These are phyloP conservation scores for Moesziomyces antarcticus DNA, from an alignment of 1,284 basidiomycete species.

Conservation along the genomic window DNA sequence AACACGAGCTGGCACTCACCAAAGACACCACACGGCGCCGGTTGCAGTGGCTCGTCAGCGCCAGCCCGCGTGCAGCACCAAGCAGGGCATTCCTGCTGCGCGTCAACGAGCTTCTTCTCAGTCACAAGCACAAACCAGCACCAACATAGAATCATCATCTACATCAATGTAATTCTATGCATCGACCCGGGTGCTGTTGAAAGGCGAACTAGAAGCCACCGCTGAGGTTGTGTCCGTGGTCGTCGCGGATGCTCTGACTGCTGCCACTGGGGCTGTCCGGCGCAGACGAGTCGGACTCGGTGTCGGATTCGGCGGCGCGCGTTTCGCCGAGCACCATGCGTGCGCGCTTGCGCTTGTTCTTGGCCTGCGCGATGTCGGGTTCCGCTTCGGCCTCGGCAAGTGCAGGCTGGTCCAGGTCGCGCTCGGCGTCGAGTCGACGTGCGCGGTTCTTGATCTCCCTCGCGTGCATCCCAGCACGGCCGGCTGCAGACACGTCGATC, in stretches of 20 bases:
- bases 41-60: conserved; percentile 82
- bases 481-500: conserved; percentile 19
- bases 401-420: conserved; percentile 42
- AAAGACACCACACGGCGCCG: conserved; percentile 77
- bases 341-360: conserved; percentile 41
- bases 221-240: conserved; percentile 70
- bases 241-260: conserved; percentile 70
- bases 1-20: conserved; percentile 21
- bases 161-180: background rate
- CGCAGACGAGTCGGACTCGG: conserved; percentile 21
- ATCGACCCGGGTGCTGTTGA: background rate
- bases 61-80: conserved; percentile 78
- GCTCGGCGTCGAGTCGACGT: conserved; percentile 31
- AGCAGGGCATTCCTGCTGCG: conserved; percentile 79
- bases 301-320: conserved; percentile 28
- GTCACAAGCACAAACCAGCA: conserved; percentile 73
- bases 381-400: conserved; percentile 27
- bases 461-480: conserved; percentile 10
- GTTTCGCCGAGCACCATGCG: conserved; percentile 48
- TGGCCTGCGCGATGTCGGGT: conserved; percentile 25
- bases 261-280: conserved; percentile 28
- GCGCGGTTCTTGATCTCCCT: conserved; percentile 37
- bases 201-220: conserved; percentile 11
- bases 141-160: background rate
- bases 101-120: conserved; percentile 80